Conservation (phyloP, 345 rosid species). For the Aethionema arabicum region DNA sequence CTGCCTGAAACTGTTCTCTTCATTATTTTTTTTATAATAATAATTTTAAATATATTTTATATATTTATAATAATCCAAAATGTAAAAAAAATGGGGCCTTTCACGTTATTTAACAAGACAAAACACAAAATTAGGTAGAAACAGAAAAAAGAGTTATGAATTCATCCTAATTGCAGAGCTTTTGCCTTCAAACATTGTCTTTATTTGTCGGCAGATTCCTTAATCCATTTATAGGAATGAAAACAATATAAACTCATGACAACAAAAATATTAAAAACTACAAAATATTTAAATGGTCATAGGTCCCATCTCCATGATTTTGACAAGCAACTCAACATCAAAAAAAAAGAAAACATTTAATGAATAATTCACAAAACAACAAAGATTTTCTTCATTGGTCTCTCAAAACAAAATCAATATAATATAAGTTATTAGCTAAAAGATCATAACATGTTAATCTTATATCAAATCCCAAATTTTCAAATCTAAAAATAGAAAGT, state of each 20-base stretch:
- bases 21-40: too few species aligned
- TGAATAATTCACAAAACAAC: too few species aligned
- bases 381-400: background rate
- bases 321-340: slow-evolving; percentile 7
- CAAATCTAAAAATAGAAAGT: slow-evolving; percentile 26
- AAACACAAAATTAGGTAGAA: slow-evolving; percentile 27
- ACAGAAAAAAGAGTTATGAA: background rate
- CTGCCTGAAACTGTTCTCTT: too few species aligned
- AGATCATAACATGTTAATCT: background rate
- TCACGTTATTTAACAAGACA: background rate
- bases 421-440: too few species aligned
- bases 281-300: background rate
- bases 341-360: background rate
- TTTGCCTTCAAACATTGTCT: slow-evolving; percentile 25
- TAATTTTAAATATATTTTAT: too few species aligned
- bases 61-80: too few species aligned
- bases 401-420: background rate
- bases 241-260: background rate
- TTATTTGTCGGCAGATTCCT: slow-evolving; percentile 30
- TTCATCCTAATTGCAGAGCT: slow-evolving; percentile 14
- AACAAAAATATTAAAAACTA: background rate
- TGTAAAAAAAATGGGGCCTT: too few species aligned
- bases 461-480: slow-evolving; percentile 21
- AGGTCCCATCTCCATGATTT: slow-evolving; percentile 17
- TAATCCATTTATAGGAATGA: slow-evolving; percentile 12